A percentile compares a stretch with the other conserved stretches of the same genome.
Conservation (phyloP, 352 stramenopile genomes). For the Phytophthora fragariaefolia region DNA sequence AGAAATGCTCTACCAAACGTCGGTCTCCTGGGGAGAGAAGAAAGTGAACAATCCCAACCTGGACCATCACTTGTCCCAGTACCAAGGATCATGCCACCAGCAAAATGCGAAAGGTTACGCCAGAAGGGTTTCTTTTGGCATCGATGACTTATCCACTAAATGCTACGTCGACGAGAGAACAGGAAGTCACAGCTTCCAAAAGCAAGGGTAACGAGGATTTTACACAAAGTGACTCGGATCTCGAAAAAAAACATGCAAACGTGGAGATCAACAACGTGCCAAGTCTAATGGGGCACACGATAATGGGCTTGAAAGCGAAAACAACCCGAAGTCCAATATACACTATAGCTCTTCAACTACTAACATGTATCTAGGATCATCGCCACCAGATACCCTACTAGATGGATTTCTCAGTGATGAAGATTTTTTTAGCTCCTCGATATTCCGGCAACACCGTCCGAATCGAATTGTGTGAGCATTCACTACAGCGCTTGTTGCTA, state of each 20-base stretch:
- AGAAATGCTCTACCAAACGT: not conserved
- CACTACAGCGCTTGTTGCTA: not conserved
- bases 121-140: slow-evolving; percentile 11
- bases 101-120: not conserved
- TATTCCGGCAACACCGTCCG: not conserved
- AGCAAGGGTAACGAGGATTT: too few relatives aligned
- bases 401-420: slow-evolving; percentile 21
- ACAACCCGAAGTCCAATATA: too few relatives aligned
- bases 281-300: too few relatives aligned
- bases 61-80: too few relatives aligned
- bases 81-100: not conserved
- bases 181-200: too few relatives aligned
- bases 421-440: slow-evolving; percentile 16
- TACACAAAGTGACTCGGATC: too few relatives aligned
- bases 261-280: too few relatives aligned
- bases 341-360: not conserved
- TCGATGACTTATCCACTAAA: not conserved
- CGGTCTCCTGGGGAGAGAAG: not conserved
- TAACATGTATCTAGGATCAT: not conserved
- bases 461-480: not conserved
- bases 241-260: too few relatives aligned
- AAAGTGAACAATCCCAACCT: too few relatives aligned
- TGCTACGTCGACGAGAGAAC: too few relatives aligned
- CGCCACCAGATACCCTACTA: slow-evolving; percentile 9
- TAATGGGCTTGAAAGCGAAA: too few relatives aligned